Conservation (phyloP, 257 asterid genomes). For the Nyctanthes arbortristis region DNA sequence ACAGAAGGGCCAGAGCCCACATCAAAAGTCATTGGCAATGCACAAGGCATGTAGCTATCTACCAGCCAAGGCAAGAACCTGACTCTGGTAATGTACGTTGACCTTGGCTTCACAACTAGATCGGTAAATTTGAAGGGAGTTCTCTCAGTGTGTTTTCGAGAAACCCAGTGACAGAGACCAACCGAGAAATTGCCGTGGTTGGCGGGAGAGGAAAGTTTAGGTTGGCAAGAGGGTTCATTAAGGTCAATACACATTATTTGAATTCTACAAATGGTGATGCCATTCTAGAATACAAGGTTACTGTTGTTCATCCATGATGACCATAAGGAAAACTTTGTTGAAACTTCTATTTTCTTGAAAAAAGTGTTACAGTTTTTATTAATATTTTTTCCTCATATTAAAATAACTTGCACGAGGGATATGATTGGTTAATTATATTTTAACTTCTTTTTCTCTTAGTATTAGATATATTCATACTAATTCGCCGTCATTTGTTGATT, state of each 20-base stretch:
- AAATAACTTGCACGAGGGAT: no score
- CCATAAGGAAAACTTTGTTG: not conserved
- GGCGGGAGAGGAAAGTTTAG: constrained; percentile 52
- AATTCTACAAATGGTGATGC: constrained; percentile 40
- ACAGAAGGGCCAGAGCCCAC: constrained; percentile 42
- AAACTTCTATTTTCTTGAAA: no score
- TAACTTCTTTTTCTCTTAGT: no score
- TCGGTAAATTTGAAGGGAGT: constrained; percentile 43
- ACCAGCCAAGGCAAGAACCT: constrained; percentile 23
- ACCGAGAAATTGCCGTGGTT: constrained; percentile 49
- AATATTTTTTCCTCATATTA: no score
- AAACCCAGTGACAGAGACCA: constrained; percentile 46
- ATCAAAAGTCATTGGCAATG: constrained; percentile 41
- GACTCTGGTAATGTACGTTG: constrained; percentile 36
- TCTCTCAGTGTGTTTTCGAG: constrained; percentile 50
- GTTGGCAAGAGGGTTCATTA: constrained; percentile 38
- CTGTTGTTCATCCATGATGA: constrained; percentile 43
- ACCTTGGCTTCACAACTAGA: constrained; percentile 41
- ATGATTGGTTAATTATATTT: no score
- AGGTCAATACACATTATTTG: constrained; percentile 32
- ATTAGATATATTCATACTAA: no score
- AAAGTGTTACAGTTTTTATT: no score
- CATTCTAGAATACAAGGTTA: constrained; percentile 42
- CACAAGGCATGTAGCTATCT: constrained; percentile 38
- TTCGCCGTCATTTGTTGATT: no score